Evolutionary conservation across 116 monocot genomes (phyloP).

Genomic region (Papilionanthe hybrid): DNA sequence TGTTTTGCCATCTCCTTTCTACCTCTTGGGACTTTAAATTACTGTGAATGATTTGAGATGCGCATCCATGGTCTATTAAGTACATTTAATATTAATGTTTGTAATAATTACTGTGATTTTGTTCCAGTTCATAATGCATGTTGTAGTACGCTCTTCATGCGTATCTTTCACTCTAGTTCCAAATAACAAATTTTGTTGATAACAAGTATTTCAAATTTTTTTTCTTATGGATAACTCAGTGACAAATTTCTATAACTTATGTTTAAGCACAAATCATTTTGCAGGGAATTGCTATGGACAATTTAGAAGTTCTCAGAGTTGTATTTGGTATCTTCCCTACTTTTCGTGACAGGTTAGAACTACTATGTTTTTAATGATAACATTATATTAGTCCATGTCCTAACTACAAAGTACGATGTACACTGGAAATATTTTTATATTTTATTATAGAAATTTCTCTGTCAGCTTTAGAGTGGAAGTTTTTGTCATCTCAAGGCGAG

Average conservation of each 20-base stretch:
- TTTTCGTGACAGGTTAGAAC: conserved; percentile 69
- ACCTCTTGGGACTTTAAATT: no score
- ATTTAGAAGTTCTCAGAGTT: conserved; percentile 78
- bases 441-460: background rate
- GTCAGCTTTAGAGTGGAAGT: background rate
- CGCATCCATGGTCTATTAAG: no score
- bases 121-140: no score
- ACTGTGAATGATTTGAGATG: no score
- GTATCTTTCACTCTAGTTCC: no score
- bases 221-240: no score
- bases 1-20: no score
- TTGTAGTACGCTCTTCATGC: no score
- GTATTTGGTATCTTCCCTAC: conserved; percentile 94
- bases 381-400: background rate
- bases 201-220: no score
- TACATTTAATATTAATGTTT: no score
- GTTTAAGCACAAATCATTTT: background rate
- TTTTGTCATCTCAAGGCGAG: background rate
- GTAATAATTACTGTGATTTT: no score
- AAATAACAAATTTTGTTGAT: no score
- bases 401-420: background rate
- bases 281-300: conserved; percentile 61
- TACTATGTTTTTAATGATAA: background rate
- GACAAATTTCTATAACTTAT: background rate
- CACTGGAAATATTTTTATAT: background rate